A percentile compares a stretch with the other conserved stretches of the same genome.
Evolutionary conservation across 768 basidiomycete species (phyloP).

Genomic region (Trametes cubensis): DNA sequence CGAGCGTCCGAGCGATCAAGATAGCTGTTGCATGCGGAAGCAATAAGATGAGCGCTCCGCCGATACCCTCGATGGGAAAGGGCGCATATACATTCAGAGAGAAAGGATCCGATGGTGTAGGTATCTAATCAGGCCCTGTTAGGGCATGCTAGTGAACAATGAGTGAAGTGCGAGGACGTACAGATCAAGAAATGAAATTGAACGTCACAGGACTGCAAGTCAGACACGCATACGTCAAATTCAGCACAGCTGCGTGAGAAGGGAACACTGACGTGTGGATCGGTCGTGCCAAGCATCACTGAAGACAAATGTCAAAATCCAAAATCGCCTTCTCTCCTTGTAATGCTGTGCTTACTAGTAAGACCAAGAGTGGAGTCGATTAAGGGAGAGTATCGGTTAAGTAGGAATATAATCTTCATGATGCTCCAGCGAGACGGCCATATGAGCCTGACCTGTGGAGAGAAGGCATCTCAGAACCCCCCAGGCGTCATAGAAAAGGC

Average conservation of each 20-base stretch:
- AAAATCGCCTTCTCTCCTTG: too few relatives aligned
- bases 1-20: conserved; percentile 8
- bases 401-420: conserved; percentile 3
- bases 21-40: background rate
- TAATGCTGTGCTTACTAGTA: too few relatives aligned
- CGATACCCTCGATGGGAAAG: background rate
- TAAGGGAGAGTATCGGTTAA: conserved; percentile 13
- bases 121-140: background rate
- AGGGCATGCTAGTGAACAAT: too few relatives aligned
- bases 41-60: background rate
- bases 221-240: background rate
- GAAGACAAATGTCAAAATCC: too few relatives aligned
- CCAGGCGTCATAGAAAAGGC: background rate
- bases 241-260: background rate
- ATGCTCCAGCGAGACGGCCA: conserved; percentile 12
- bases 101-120: background rate
- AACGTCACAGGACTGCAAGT: background rate
- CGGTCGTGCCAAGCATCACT: background rate
- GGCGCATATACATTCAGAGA: background rate
- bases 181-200: background rate
- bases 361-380: conserved; percentile 1
- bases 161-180: background rate
- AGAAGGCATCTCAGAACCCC: background rate
- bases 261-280: background rate
- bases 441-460: background rate